phyloP scores from a whole-genome alignment of 1,139 yeast genomes.

The Yamadazyma oceani region DNA sequence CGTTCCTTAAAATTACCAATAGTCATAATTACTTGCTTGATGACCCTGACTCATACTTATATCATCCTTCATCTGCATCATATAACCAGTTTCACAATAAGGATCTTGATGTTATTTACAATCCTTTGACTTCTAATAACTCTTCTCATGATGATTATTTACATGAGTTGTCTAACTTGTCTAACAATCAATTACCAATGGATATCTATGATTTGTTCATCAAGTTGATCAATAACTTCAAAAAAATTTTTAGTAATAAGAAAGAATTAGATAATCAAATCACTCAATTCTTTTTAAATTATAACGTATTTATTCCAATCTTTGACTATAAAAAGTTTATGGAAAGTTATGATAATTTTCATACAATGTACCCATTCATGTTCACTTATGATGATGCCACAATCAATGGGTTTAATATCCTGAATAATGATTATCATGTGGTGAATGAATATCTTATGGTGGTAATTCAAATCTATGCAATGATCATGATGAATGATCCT shows the following conservation, averaged over 20 bases:
- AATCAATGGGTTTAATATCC: constrained; percentile 50
- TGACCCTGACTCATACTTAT: constrained; percentile 46
- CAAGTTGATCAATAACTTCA: constrained; percentile 47
- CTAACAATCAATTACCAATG: constrained; percentile 31
- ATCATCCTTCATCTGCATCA: constrained; percentile 42
- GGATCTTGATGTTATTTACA: constrained; percentile 43
- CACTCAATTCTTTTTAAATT: constrained; percentile 53
- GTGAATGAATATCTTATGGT: constrained; percentile 53
- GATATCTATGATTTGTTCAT: constrained; percentile 49
- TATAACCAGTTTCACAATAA: constrained; percentile 41
- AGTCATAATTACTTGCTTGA: constrained; percentile 46
- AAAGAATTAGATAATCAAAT: constrained; percentile 54
- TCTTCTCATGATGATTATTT: constrained; percentile 21
- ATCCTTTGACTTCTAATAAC: constrained; percentile 40
- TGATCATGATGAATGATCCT: constrained; percentile 49
- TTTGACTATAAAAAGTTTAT: constrained; percentile 58
- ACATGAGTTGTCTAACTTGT: constrained; percentile 19
- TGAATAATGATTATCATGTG: constrained; percentile 49
- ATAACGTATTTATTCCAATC: constrained; percentile 61
- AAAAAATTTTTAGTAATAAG: constrained; percentile 42
- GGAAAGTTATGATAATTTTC: constrained; percentile 56
- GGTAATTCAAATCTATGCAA: constrained; percentile 47
- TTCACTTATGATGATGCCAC: constrained; percentile 52
- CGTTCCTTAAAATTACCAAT: constrained; percentile 47
- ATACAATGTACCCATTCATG: constrained; percentile 55